phyloP scores from a whole-genome alignment of 1,284 basidiomycete species.

The Rhodotorula sp. region DNA sequence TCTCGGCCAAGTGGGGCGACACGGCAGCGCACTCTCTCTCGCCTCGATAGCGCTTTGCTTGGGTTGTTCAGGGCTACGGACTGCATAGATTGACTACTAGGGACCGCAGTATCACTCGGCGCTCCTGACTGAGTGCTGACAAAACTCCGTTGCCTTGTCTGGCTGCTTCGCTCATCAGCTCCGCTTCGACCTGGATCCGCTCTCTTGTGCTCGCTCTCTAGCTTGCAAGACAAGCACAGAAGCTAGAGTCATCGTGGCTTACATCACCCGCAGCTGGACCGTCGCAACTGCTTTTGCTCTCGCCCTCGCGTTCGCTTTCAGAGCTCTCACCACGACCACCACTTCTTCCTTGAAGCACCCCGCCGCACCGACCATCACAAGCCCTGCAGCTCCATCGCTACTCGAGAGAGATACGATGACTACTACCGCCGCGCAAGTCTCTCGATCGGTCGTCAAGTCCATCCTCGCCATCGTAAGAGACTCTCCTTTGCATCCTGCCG shows the following conservation, averaged over 20 bases:
- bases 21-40: too few relatives aligned
- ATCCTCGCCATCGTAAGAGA: slow-evolving; percentile 63
- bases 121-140: neutral
- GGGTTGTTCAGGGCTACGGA: too few relatives aligned
- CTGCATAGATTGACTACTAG: too few relatives aligned
- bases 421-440: slow-evolving; percentile 47
- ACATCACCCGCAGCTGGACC: slow-evolving; percentile 1
- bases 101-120: too few relatives aligned
- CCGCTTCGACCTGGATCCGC: neutral
- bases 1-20: too few relatives aligned
- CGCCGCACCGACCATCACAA: neutral
- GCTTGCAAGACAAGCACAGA: neutral
- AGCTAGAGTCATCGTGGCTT: slow-evolving; percentile 8
- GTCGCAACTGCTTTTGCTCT: neutral
- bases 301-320: neutral
- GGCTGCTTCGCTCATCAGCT: neutral
- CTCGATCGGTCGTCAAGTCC: slow-evolving; percentile 69
- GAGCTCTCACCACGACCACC: neutral
- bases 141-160: neutral
- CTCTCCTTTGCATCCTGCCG: neutral
- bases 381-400: neutral
- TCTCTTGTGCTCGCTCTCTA: neutral
- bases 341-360: too few relatives aligned
- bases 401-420: slow-evolving; percentile 37
- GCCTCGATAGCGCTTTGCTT: too few relatives aligned